These are phyloP conservation scores for Citrus hindsii DNA, from an alignment of 345 rosid species.

Conservation along the genomic window DNA sequence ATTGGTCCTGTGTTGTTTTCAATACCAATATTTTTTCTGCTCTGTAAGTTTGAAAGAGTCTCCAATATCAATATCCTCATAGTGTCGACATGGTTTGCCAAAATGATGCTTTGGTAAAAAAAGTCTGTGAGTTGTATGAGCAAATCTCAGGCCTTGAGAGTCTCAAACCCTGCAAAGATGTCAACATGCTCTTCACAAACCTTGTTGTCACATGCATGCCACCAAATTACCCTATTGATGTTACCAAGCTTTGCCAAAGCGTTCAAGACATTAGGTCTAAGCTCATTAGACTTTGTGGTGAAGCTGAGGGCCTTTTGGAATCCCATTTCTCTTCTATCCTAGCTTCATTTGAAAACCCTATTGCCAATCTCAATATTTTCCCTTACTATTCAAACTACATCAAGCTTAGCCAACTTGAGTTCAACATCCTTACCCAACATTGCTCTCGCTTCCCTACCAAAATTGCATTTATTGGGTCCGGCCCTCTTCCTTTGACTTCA, in stretches of 20 bases:
- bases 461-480: slow-evolving; percentile 88
- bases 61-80: slow-evolving; percentile 20
- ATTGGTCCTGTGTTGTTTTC: background rate
- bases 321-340: slow-evolving; percentile 63
- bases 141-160: slow-evolving; percentile 66
- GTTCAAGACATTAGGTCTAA: slow-evolving; percentile 68
- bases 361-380: slow-evolving; percentile 57
- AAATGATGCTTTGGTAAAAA: slow-evolving; percentile 51
- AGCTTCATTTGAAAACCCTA: slow-evolving; percentile 63
- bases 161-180: slow-evolving; percentile 76
- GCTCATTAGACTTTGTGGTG: slow-evolving; percentile 68
- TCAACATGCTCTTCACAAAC: slow-evolving; percentile 76
- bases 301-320: slow-evolving; percentile 73
- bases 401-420: slow-evolving; percentile 75
- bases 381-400: slow-evolving; percentile 84
- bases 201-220: slow-evolving; percentile 84
- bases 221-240: slow-evolving; percentile 59
- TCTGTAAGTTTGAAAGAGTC: background rate
- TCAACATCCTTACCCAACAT: slow-evolving; percentile 49
- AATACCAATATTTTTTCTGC: background rate
- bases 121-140: slow-evolving; percentile 48
- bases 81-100: slow-evolving; percentile 87
- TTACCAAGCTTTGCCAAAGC: slow-evolving; percentile 46
- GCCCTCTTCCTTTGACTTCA: slow-evolving; percentile 85
- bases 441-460: slow-evolving; percentile 32